Conservation (phyloP, 768 basidiomycete species). For the Phylloporus rhodoxanthus region DNA sequence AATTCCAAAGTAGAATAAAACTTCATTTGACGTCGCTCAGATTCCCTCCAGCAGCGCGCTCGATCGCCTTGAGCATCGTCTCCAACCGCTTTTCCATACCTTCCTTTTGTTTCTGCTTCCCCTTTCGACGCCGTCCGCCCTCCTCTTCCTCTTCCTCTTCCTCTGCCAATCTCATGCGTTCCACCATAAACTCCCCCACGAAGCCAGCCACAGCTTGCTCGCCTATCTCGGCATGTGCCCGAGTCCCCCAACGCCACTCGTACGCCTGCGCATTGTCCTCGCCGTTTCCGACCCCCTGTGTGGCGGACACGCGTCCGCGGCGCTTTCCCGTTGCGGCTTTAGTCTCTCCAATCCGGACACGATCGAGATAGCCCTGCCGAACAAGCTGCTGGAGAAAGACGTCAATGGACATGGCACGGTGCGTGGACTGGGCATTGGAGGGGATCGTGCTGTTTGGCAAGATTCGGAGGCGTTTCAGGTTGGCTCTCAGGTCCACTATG, state of each 20-base stretch:
- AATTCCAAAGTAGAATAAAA: neutral
- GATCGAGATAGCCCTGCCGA: slow-evolving; percentile 76
- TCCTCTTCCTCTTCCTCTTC: slow-evolving; percentile 17
- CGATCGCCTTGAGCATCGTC: slow-evolving; percentile 33
- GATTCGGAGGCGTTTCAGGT: slow-evolving; percentile 67
- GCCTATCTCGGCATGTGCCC: slow-evolving; percentile 77
- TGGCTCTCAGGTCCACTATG: slow-evolving; percentile 65
- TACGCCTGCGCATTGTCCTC: slow-evolving; percentile 29
- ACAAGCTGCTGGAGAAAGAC: slow-evolving; percentile 57
- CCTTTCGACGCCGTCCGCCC: slow-evolving; percentile 5
- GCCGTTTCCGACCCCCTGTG: slow-evolving; percentile 32
- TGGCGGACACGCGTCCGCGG: slow-evolving; percentile 46
- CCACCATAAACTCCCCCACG: slow-evolving; percentile 70
- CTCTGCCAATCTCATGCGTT: slow-evolving; percentile 12
- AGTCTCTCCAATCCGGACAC: slow-evolving; percentile 46
- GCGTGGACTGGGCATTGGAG: slow-evolving; percentile 46
- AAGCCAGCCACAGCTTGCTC: slow-evolving; percentile 72
- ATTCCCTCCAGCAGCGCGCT: slow-evolving; percentile 58
- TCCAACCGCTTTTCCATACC: slow-evolving; percentile 23
- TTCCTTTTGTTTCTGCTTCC: slow-evolving; percentile 15
- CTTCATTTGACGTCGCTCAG: slow-evolving; percentile 35
- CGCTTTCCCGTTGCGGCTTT: slow-evolving; percentile 46
- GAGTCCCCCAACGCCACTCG: slow-evolving; percentile 83
- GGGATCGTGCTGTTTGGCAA: slow-evolving; percentile 43
- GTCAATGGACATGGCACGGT: slow-evolving; percentile 53